phyloP scores from a whole-genome alignment of 1,139 yeast species.

The Neolecta irregularis region DNA sequence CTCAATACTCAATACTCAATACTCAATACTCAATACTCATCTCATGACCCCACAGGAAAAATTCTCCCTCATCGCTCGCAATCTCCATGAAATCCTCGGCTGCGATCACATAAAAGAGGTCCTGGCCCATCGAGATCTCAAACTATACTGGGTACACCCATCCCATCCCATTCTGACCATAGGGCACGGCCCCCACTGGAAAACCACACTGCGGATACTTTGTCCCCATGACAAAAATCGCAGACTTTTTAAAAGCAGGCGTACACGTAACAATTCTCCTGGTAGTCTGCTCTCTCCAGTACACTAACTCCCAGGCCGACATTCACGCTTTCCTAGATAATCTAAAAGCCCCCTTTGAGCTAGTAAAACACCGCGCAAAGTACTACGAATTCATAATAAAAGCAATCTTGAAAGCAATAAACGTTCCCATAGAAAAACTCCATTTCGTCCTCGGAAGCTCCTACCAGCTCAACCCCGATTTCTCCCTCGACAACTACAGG shows the following conservation, averaged over 20 bases:
- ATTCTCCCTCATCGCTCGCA: constrained; percentile 62
- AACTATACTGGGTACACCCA: constrained; percentile 70
- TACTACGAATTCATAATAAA: constrained; percentile 76
- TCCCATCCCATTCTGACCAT: not conserved
- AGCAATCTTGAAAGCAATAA: constrained; percentile 67
- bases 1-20: too few species aligned
- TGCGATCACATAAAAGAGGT: constrained; percentile 76
- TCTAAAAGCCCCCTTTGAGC: constrained; percentile 95
- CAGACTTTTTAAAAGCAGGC: constrained; percentile 89
- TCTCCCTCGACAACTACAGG: constrained; percentile 78
- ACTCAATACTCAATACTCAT: too few species aligned
- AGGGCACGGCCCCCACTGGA: constrained; percentile 74
- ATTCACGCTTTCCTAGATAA: constrained; percentile 93
- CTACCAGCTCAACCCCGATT: constrained; percentile 63
- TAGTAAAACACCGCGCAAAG: constrained; percentile 72
- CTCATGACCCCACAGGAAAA: constrained; percentile 62
- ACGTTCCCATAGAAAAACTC: constrained; percentile 82
- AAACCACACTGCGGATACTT: constrained; percentile 97
- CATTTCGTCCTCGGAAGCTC: constrained; percentile 75
- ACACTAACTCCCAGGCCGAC: too few species aligned
- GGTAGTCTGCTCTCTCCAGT: constrained; percentile 25
- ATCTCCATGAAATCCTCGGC: constrained; percentile 82
- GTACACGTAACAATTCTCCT: constrained; percentile 69
- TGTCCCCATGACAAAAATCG: constrained; percentile 93
- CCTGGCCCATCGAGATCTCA: constrained; percentile 67